These are phyloP conservation scores for Camellia japonica DNA, from an alignment of 148 eudicot species.

Conservation along the genomic window DNA sequence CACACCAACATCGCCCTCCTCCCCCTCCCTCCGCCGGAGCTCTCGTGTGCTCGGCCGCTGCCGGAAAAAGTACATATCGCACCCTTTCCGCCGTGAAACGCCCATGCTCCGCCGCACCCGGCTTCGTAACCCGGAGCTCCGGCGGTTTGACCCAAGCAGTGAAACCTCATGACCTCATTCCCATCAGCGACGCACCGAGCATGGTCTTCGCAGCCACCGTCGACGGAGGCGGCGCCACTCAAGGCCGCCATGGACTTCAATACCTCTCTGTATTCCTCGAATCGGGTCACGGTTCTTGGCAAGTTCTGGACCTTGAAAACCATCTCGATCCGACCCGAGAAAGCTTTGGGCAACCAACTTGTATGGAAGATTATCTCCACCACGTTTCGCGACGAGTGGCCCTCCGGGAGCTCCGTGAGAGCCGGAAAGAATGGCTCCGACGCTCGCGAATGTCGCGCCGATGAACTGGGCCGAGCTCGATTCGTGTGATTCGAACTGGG, in stretches of 20 bases:
- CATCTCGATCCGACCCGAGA: conserved; percentile 74
- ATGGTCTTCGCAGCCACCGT: conserved; percentile 36
- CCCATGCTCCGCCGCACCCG: conserved; percentile 39
- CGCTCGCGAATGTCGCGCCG: conserved; percentile 21
- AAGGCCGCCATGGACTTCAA: conserved; percentile 44
- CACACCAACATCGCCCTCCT: conserved; percentile 79
- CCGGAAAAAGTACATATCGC: conserved; percentile 64
- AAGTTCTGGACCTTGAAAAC: conserved; percentile 75
- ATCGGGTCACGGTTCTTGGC: conserved; percentile 49
- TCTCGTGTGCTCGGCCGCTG: conserved; percentile 80
- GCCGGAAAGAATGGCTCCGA: conserved; percentile 51
- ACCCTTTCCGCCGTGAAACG: conserved; percentile 41
- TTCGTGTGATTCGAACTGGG: conserved; percentile 7
- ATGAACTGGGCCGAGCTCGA: conserved; percentile 14
- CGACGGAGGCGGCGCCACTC: conserved; percentile 11
- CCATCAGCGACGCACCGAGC: conserved; percentile 90
- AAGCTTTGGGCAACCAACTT: conserved; percentile 65
- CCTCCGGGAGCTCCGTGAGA: conserved; percentile 69
- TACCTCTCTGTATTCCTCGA: conserved; percentile 70
- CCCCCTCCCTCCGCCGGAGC: conserved; percentile 70
- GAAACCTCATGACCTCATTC: conserved; percentile 93
- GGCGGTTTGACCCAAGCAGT: conserved; percentile 55
- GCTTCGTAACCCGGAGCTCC: conserved; percentile 30
- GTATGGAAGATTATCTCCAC: conserved; percentile 86
- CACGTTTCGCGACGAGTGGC: conserved; percentile 87